Evolutionary conservation across 2,329 filamentous ascomycete genomes (phyloP), one percentile per base, ranked within the genome.

Genomic region (Zymoseptoria pseudotritici): DNA sequence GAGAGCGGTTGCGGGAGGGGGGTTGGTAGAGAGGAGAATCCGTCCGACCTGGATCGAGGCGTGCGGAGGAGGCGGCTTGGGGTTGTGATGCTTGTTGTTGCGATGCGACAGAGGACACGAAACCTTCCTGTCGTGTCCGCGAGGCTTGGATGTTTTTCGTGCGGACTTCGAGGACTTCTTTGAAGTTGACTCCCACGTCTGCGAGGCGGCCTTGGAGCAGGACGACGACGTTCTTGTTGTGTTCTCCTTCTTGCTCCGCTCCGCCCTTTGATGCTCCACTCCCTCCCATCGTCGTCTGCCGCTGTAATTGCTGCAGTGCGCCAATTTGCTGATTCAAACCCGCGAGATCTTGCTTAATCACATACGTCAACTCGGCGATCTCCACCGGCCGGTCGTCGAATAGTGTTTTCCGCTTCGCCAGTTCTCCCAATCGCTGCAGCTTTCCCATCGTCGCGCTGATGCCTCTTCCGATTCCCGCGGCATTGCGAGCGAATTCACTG

Each of bases 121-220:
- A 99, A 72, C 97, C 96, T 76, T 97, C 94, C 21, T 94, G 97
- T 66, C 94, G 82, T 53, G 90, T 91, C 61, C 91, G 83, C 60
- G 90, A 95, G 2, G 93, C 94, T 75, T 97, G 94, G 64, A 99
- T 96, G 74, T 97, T 99, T 80, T 96, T 96, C 57, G 94, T 97
- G 60, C 94, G 86, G 50, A 96, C 90, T 74, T 99, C 94, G 9
- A 99, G 81, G 5, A 97, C 93, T 69, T 97, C 93, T 76, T 97
- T 97, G 82, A 99, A 97, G 74, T 93, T 96, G 63, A 88, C 90
- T 24, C 89, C 90, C 3, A 99, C 93, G 71, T 96, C 91, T 49
- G 91, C 93, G 50, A 97, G 80, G 72, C 94, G 94, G 63, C 91
- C 90, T 76, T 97, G 91, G 19, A 97, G 79, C 72, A 97, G 82